A percentile compares a stretch with the other conserved stretches of the same genome.
Evolutionary conservation across 768 basidiomycete genomes (phyloP).

Genomic region (Serendipita sp.): DNA sequence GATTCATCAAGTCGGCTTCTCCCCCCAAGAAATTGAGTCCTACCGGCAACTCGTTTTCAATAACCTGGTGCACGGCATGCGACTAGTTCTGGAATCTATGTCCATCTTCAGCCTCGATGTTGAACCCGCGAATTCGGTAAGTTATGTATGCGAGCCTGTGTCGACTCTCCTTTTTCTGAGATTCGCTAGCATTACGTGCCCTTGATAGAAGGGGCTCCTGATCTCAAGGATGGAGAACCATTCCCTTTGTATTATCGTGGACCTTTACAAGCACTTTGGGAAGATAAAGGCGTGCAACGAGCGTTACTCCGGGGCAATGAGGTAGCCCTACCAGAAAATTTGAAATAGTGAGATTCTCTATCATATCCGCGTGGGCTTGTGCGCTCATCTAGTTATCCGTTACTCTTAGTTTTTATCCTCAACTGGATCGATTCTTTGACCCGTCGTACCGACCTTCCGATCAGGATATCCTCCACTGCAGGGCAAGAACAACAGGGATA

Average conservation of each 20-base stretch:
- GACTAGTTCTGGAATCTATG: slow-evolving; percentile 72
- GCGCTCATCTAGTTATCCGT: too few relatives aligned
- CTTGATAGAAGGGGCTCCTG: slow-evolving; percentile 48
- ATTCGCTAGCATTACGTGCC: slow-evolving; percentile 30
- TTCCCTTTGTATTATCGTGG: slow-evolving; percentile 57
- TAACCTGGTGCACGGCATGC: slow-evolving; percentile 78
- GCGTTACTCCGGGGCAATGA: slow-evolving; percentile 79
- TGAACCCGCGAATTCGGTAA: slow-evolving; percentile 35
- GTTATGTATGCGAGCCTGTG: background rate
- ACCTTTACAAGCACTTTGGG: slow-evolving; percentile 60
- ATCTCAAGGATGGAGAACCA: slow-evolving; percentile 64
- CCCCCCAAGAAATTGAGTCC: slow-evolving; percentile 64
- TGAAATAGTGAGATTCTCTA: slow-evolving; percentile 30
- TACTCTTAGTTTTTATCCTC: slow-evolving; percentile 42
- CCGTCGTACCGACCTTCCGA: slow-evolving; percentile 58
- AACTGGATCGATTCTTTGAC: slow-evolving; percentile 66
- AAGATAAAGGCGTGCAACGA: slow-evolving; percentile 53
- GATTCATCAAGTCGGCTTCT: slow-evolving; percentile 80
- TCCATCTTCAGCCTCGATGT: slow-evolving; percentile 75
- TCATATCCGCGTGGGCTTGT: background rate
- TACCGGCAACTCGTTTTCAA: slow-evolving; percentile 88
- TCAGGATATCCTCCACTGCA: slow-evolving; percentile 76
- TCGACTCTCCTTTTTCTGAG: background rate
- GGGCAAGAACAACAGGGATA: slow-evolving; percentile 82
- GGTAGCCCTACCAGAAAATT: slow-evolving; percentile 86